Evolutionary conservation across 176 grass and related monocot genomes (phyloP), one percentile per base, ranked within the genome.

Genomic region (Carex littledalei): DNA sequence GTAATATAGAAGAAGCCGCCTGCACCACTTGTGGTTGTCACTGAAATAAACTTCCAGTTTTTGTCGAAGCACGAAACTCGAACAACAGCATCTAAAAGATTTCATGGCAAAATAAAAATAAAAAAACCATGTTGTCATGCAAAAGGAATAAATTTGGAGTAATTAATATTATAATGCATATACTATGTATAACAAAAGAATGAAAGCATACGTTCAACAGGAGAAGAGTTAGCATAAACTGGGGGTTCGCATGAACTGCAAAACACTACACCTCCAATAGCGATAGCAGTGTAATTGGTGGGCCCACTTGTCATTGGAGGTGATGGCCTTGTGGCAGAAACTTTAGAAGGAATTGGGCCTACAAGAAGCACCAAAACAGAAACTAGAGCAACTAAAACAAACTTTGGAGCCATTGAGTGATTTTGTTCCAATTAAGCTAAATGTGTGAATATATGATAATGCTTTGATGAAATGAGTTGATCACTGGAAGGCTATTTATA

Each of bases 201-300:
- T 26, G 5, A n/a, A 81, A 12, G 4, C 17, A 24, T 81, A 47
- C 79, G 16, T 43, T 34, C 22, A 13, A 81, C 20, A 62, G 79
- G 79, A 21, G 79, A 63, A 45, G 79, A 16, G 5, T 81, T 2
- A 4, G 63, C 57, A 81, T 81, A 81, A 39, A 58, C 79, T 2
- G 32, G 17, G 1, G 41, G 56, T 39, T 63, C 47, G 79, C 79
- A 81, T 15, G 32, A 21, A 12, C 7, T 62, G 52, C 79, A 81
- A 64, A 26, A 81, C 57, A 81, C 31, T 43, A 21, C 58, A 63
- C 79, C 79, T 41, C 16, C 79, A 20, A 81, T 43, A 14, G 79
- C 17, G n/a, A 81, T 81, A 11, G 16, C 35, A 39, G 32, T 81
- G 79, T 81, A 63, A 81, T 43, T 81, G 57, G 50, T 55, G n/a